Percentiles rank a stretch among this genome's conserved stretches.
These are phyloP conservation scores for Dryas integrifolia DNA, from an alignment of 331 rosid genomes.

Conservation along the genomic window DNA sequence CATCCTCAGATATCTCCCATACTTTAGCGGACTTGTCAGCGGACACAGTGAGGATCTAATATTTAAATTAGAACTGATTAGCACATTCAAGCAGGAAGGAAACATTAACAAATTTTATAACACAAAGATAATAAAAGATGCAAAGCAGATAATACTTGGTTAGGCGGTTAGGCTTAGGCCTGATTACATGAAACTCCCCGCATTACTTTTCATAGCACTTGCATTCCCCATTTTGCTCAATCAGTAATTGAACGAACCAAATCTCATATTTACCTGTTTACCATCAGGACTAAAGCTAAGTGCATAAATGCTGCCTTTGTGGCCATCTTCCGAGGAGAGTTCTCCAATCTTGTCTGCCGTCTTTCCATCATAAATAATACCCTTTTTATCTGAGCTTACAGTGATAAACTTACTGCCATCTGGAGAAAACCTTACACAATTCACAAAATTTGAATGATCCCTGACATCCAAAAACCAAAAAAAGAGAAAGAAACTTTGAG, in stretches of 20 bases:
- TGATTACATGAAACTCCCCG: not conserved
- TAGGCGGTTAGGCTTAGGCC: not conserved
- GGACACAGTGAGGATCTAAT: constrained; percentile 84
- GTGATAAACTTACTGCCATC: constrained; percentile 80
- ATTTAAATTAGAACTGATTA: constrained; percentile 29
- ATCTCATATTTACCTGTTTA: constrained; percentile 50
- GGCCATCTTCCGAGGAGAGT: constrained; percentile 85
- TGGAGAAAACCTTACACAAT: constrained; percentile 86
- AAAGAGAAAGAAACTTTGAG: not conserved
- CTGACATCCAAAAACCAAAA: constrained; percentile 46
- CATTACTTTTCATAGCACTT: not conserved
- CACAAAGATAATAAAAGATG: not conserved
- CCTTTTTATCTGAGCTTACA: constrained; percentile 91
- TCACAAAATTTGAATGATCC: constrained; percentile 96
- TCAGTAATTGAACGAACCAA: not conserved
- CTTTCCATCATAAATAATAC: constrained; percentile 75
- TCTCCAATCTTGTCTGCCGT: constrained; percentile 88
- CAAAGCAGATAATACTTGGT: not conserved
- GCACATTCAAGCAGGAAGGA: constrained; percentile 14
- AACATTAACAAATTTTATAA: constrained; percentile 8
- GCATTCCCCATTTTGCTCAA: not conserved
- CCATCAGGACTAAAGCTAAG: constrained; percentile 97
- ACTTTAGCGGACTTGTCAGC: constrained; percentile 92
- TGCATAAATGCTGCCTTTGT: constrained; percentile 91
- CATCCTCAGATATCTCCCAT: constrained; percentile 82